These are phyloP conservation scores for Lachnellula subtilissima DNA, from an alignment of 2,329 filamentous ascomycete genomes.

Conservation along the genomic window DNA sequence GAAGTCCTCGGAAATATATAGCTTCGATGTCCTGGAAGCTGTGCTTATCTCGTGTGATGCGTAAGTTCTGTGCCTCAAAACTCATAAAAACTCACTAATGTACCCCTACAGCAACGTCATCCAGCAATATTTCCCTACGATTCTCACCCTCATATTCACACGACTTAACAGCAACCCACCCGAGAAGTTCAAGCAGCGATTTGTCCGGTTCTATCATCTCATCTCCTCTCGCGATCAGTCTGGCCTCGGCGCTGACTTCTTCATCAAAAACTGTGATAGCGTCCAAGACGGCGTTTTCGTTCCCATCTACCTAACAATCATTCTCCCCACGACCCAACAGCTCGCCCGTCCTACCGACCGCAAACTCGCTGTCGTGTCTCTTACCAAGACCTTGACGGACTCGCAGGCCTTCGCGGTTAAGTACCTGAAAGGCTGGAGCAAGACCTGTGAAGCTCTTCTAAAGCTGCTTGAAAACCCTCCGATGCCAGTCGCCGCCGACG, in stretches of 20 bases:
- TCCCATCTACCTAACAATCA: slow-evolving; percentile 78
- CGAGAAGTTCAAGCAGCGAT: slow-evolving; percentile 79
- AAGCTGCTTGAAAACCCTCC: slow-evolving; percentile 88
- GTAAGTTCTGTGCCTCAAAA: slow-evolving; percentile 44
- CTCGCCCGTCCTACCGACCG: slow-evolving; percentile 83
- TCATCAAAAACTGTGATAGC: slow-evolving; percentile 77
- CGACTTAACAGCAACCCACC: slow-evolving; percentile 57
- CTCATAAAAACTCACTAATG: slow-evolving; percentile 23
- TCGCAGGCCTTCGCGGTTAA: slow-evolving; percentile 76
- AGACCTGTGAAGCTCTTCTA: slow-evolving; percentile 84
- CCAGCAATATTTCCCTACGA: slow-evolving; percentile 49
- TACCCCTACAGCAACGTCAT: slow-evolving; percentile 49
- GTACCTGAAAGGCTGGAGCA: slow-evolving; percentile 85
- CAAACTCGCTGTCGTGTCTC: slow-evolving; percentile 87
- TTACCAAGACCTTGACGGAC: slow-evolving; percentile 87
- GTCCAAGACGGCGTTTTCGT: slow-evolving; percentile 78
- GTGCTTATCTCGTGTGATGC: slow-evolving; percentile 67
- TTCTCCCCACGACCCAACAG: slow-evolving; percentile 85
- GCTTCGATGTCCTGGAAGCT: slow-evolving; percentile 85
- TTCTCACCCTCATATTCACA: slow-evolving; percentile 77
- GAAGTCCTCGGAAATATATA: slow-evolving; percentile 66
- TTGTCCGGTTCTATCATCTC: slow-evolving; percentile 92
- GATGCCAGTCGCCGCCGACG: slow-evolving; percentile 59
- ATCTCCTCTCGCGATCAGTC: slow-evolving; percentile 66
- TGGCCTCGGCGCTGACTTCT: slow-evolving; percentile 88